Evolutionary conservation across 176 grass and related monocot genomes (phyloP).

Genomic region (Bothriochloa decipiens): DNA sequence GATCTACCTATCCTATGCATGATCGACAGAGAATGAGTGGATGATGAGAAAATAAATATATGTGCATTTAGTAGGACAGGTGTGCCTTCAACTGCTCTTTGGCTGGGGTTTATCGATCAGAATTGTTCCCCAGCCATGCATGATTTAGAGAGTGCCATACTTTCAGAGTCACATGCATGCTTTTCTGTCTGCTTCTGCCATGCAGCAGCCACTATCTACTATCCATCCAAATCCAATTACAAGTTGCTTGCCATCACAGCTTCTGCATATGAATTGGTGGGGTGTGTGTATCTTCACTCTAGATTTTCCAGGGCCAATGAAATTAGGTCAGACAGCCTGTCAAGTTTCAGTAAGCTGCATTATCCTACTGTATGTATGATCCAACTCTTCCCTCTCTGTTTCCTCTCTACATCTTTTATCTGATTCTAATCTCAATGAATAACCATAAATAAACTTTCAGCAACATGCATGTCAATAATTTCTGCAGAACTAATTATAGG

Average conservation of each 20-base stretch:
- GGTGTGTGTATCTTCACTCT: constrained; percentile 15
- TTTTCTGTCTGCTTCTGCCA: constrained; percentile 29
- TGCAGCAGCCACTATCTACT: constrained; percentile 36
- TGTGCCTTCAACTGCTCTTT: constrained; percentile 58
- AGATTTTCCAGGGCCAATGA: constrained; percentile 35
- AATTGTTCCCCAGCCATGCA: constrained; percentile 51
- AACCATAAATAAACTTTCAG: neutral
- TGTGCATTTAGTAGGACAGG: constrained; percentile 60
- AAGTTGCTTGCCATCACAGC: constrained; percentile 43
- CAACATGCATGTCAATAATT: neutral
- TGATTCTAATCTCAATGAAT: constrained; percentile 29
- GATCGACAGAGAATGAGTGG: neutral
- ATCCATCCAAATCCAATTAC: constrained; percentile 31
- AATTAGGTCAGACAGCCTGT: constrained; percentile 46
- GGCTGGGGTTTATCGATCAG: constrained; percentile 37
- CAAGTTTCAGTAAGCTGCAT: constrained; percentile 34
- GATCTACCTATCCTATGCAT: neutral
- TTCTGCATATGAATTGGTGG: constrained; percentile 35
- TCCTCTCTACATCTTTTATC: constrained; percentile 3
- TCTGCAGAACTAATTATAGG: neutral
- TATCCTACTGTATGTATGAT: constrained; percentile 25
- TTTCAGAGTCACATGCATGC: constrained; percentile 46
- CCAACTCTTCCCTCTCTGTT: constrained; percentile 1
- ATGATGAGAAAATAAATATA: constrained; percentile 6
- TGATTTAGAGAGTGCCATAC: constrained; percentile 30